phyloP scores from a whole-genome alignment of 345 rosid species.

The Citropsis articulata region DNA sequence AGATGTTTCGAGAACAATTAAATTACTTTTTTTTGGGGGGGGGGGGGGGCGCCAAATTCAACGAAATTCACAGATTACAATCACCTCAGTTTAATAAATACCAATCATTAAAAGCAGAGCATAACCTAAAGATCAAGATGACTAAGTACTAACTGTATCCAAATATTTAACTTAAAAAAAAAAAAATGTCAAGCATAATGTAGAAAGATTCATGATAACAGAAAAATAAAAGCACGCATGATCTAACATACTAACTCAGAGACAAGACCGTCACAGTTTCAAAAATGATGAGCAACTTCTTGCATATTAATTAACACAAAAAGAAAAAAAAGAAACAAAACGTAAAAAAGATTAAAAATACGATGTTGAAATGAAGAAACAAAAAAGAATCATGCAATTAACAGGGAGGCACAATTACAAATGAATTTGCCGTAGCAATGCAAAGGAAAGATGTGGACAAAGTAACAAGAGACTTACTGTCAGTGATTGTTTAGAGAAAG shows the following conservation, averaged over 20 bases:
- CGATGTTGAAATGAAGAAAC: not conserved
- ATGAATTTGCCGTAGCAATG: too few relatives aligned
- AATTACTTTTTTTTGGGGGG: fast-evolving
- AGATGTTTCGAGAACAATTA: not conserved
- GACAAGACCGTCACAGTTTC: constrained; percentile 5
- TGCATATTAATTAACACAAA: not conserved
- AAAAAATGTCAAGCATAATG: not conserved
- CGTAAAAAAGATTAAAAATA: not conserved
- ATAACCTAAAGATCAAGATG: not conserved
- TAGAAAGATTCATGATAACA: not conserved
- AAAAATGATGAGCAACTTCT: not conserved
- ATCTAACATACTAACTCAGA: not conserved
- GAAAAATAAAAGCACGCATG: not conserved
- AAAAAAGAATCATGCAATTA: not conserved
- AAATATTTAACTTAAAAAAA: not conserved
- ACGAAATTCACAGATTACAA: not conserved
- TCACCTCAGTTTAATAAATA: not conserved
- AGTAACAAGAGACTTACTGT: not conserved
- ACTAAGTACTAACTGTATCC: not conserved
- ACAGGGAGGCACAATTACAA: not conserved
- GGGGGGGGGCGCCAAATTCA: not conserved
- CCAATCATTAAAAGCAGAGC: not conserved
- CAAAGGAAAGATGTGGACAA: too few relatives aligned
- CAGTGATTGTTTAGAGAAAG: not conserved
- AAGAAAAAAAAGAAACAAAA: not conserved